Percentiles rank a stretch among this genome's conserved stretches.
Conservation (phyloP, 139 green algal genomes). For the Zygnema cylindricum region DNA sequence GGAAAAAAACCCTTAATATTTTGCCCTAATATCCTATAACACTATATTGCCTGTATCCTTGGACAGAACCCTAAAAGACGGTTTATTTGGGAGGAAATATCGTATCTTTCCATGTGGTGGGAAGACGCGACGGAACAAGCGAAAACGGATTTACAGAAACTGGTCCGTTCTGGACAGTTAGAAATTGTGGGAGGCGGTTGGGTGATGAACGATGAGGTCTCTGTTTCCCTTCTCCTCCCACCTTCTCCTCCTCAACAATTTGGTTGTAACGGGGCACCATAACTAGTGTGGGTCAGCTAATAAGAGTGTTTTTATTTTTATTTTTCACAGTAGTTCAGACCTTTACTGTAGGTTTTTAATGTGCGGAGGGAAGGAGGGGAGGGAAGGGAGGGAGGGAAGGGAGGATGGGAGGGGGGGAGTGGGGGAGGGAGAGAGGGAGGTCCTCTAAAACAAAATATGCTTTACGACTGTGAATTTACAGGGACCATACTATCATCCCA, state of each 20-base stretch:
- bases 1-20: background rate
- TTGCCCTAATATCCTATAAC: background rate
- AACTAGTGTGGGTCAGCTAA: background rate
- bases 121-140: slow-evolving; percentile 18
- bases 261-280: background rate
- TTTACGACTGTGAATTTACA: too few species aligned
- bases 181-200: slow-evolving; percentile 57
- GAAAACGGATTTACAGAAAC: slow-evolving; percentile 27
- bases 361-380: too few species aligned
- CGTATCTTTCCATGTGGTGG: slow-evolving; percentile 49
- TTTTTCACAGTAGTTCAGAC: too few species aligned
- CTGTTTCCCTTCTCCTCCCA: background rate
- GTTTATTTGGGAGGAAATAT: slow-evolving; percentile 61
- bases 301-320: background rate
- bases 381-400: too few species aligned
- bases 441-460: too few species aligned
- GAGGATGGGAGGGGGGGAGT: too few species aligned
- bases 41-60: slow-evolving; percentile 21
- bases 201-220: slow-evolving; percentile 62
- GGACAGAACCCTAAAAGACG: slow-evolving; percentile 28
- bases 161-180: slow-evolving; percentile 28
- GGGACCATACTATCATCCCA: too few species aligned
- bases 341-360: too few species aligned
- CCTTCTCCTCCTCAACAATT: slow-evolving; percentile 11
- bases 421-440: too few species aligned